Base-by-base conservation (phyloP, 768 basidiomycete genomes). In the Lepiota venenata region DNA sequence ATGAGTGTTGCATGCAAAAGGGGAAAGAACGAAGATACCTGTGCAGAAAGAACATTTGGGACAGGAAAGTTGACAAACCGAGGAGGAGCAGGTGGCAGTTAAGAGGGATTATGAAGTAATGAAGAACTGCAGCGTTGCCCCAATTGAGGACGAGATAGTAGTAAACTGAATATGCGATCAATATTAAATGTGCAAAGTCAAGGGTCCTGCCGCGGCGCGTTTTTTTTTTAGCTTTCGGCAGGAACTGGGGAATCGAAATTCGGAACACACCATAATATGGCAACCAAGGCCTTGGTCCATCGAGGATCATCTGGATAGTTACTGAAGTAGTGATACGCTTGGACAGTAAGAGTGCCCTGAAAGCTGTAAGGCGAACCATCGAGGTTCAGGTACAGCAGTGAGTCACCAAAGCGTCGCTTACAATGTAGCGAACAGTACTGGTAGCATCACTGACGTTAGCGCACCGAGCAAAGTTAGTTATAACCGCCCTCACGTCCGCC, bases 71-170 rank as follows among this genome's bases (percentile, higher is more conserved):
- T 0, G 61, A 56, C 4, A 56, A 32, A 14, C 48, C 57, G 35
- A 63, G 36, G 22, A 61, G 55, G 3, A 57, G n/a, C 11, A 63
- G 25, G 40, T 63, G 62, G 15, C 52, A 32, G 42, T 55, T 42
- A 16, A 61, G 51, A 20, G 35, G 41, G 11, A 35, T 20, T 12
- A 58, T 60, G 25, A 58, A 36, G 18, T 39, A 32, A 6, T 22
- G 15, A 4, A 63, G 54, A 1, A 50, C 54, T 5, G 25, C 38
- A 1, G 27, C 15, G 37, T 61, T 47, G 10, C 60, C 63, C 55
- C 61, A 63, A 40, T 51, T 54, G 37, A 35, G 18, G 47, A 64
- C 50, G 38, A 64, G 63, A 41, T 63, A 64, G 42, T 61, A 52
- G 38, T 63, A 64, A 16, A 44, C 37, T 7, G 61, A 25, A 36